Evolutionary conservation across 371 early-diverging fungal genomes (phyloP).

Genomic region (Chytridiales sp.): DNA sequence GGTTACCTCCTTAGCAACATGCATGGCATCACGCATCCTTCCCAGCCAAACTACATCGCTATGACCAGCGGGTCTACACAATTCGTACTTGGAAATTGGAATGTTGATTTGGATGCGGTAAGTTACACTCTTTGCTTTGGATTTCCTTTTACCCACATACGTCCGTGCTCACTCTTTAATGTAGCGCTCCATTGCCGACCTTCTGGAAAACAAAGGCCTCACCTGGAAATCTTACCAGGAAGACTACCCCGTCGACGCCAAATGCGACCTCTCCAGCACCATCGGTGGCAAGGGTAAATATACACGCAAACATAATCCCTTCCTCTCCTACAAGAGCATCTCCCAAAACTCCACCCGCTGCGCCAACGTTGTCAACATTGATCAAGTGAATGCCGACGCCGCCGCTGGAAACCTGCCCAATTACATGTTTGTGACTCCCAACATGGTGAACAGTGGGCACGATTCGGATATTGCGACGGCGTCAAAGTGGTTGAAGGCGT

Average conservation of each 20-base stretch:
- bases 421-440: slow-evolving; percentile 61
- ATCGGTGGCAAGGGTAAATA: slow-evolving; percentile 35
- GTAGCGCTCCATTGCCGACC: slow-evolving; percentile 25
- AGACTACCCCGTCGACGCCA: slow-evolving; percentile 38
- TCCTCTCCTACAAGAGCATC: slow-evolving; percentile 57
- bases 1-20: slow-evolving; percentile 39
- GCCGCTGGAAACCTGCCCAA: slow-evolving; percentile 51
- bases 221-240: slow-evolving; percentile 54
- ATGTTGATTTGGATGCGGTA: background rate
- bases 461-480: slow-evolving; percentile 55
- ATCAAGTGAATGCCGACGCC: slow-evolving; percentile 55
- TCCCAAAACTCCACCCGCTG: slow-evolving; percentile 47
- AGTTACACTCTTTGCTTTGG: background rate
- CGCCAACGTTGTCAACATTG: slow-evolving; percentile 52
- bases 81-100: slow-evolving; percentile 11
- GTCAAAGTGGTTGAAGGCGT: slow-evolving; percentile 55
- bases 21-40: slow-evolving; percentile 37
- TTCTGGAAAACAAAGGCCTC: slow-evolving; percentile 45
- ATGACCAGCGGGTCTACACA: slow-evolving; percentile 37
- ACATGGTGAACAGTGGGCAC: slow-evolving; percentile 50
- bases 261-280: slow-evolving; percentile 3
- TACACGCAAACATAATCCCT: slow-evolving; percentile 61
- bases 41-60: slow-evolving; percentile 51
- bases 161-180: background rate
- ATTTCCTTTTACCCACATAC: background rate